Evolutionary conservation across 129 eudicot species (phyloP).

Genomic region (Chrysanthemum makinoi): DNA sequence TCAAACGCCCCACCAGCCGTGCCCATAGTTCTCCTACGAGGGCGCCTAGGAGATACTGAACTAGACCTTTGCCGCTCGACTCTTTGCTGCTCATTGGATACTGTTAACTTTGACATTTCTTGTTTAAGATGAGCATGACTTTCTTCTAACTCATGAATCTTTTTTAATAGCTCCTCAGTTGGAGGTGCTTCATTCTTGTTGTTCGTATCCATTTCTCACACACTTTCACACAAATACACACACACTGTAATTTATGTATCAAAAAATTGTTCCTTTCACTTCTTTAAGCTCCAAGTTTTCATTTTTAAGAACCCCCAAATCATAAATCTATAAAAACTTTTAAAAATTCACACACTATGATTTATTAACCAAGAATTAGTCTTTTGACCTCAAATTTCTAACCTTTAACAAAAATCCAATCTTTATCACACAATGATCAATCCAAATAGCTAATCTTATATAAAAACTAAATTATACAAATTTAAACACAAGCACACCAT

Average conservation of each 20-base stretch:
- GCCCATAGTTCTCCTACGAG: constrained; percentile 34
- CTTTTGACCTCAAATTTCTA: constrained; percentile 21
- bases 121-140: constrained; percentile 83
- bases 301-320: constrained; percentile 18
- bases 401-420: not conserved
- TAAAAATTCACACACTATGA: constrained; percentile 28
- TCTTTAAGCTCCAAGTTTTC: constrained; percentile 17
- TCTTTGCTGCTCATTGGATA: constrained; percentile 41
- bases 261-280: constrained; percentile 14
- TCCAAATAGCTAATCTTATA: not conserved
- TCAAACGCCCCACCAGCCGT: constrained; percentile 40
- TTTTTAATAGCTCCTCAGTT: constrained; percentile 80
- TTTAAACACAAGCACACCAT: constrained; percentile 21
- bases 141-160: constrained; percentile 82
- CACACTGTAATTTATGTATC: constrained; percentile 24
- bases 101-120: constrained; percentile 75
- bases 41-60: constrained; percentile 63
- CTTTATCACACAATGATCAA: constrained; percentile 10
- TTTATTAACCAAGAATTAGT: constrained; percentile 22
- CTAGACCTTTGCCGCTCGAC: constrained; percentile 61
- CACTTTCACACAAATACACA: constrained; percentile 24
- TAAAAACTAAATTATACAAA: constrained; percentile 6
- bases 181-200: constrained; percentile 38
- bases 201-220: constrained; percentile 34
- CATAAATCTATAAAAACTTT: not conserved